phyloP scores from a whole-genome alignment of 805 yeast genomes.

The Kuraishia molischiana region DNA sequence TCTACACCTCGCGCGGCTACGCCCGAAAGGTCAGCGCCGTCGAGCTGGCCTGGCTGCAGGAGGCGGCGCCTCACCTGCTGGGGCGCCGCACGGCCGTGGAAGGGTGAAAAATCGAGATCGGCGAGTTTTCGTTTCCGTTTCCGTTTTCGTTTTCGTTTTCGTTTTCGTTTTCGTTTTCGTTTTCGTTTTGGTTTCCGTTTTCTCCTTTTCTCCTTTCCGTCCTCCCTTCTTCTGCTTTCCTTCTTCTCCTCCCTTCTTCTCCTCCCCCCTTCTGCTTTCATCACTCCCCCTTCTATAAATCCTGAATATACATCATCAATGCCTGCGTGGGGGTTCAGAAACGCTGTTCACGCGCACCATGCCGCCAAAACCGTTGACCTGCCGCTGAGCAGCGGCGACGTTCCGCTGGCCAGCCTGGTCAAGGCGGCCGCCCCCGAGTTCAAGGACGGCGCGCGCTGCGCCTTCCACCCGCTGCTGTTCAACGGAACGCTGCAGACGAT shows the following conservation, averaged over 20 bases:
- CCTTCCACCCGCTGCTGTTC: constrained; percentile 34
- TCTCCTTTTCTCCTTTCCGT: too few species aligned
- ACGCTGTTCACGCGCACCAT: constrained; percentile 16
- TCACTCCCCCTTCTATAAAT: too few species aligned
- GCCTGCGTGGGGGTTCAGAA: constrained; percentile 23
- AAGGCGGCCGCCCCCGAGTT: constrained; percentile 29
- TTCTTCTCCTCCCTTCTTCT: too few species aligned
- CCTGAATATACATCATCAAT: too few species aligned
- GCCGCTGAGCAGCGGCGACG: constrained; percentile 10
- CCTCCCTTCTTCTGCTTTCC: too few species aligned
- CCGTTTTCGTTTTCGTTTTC: neutral
- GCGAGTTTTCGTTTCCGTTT: neutral
- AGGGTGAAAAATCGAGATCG: constrained; percentile 16
- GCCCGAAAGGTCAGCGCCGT: constrained; percentile 83
- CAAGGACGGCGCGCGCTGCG: constrained; percentile 24
- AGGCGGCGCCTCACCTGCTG: constrained; percentile 58
- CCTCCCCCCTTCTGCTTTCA: too few species aligned
- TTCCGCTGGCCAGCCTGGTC: constrained; percentile 24
- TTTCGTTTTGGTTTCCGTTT: neutral
- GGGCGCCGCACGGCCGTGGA: constrained; percentile 25
- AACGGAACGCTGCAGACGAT: constrained; percentile 42
- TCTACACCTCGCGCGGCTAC: constrained; percentile 85
- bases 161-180: neutral
- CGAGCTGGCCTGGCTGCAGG: constrained; percentile 79
- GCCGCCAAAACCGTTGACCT: constrained; percentile 14